phyloP scores from a whole-genome alignment of 495 filamentous ascomycete species.

The Parathielavia hyrcaniae region DNA sequence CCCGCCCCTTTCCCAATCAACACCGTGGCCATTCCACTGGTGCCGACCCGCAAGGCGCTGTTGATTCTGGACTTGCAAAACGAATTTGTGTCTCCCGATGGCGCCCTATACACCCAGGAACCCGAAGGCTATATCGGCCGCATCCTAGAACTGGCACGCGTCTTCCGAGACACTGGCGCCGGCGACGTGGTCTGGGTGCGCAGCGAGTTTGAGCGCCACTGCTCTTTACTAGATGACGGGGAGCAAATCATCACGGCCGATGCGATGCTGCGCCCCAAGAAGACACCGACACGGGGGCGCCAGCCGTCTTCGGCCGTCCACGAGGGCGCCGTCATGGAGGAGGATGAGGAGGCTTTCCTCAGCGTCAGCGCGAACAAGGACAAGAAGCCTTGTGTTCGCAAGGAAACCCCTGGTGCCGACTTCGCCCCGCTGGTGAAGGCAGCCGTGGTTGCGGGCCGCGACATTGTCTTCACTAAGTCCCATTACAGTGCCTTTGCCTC shows the following conservation, averaged over 20 bases:
- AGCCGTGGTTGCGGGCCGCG: constrained; percentile 50
- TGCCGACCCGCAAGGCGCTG: constrained; percentile 70
- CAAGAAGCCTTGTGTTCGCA: constrained; percentile 49
- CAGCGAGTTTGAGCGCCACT: constrained; percentile 62
- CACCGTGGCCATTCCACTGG: constrained; percentile 39
- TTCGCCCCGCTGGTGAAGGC: constrained; percentile 55
- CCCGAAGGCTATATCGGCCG: constrained; percentile 61
- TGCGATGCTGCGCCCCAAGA: constrained; percentile 18
- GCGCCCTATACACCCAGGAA: constrained; percentile 59
- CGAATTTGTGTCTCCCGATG: constrained; percentile 71
- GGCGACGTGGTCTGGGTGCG: constrained; percentile 88
- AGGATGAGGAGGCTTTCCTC: constrained; percentile 56
- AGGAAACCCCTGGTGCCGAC: constrained; percentile 59
- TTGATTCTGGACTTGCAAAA: constrained; percentile 86
- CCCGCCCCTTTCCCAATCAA: constrained; percentile 46
- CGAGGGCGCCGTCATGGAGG: constrained; percentile 29
- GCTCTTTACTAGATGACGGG: constrained; percentile 43
- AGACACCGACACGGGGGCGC: constrained; percentile 16
- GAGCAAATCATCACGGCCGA: constrained; percentile 44
- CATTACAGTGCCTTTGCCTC: constrained; percentile 76
- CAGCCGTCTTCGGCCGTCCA: constrained; percentile 20
- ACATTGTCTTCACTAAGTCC: constrained; percentile 68
- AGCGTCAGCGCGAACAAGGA: constrained; percentile 37
- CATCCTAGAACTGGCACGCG: constrained; percentile 57
- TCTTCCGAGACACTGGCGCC: constrained; percentile 58